These are phyloP conservation scores for Boletellus deceptivus DNA, from an alignment of 1,284 basidiomycete genomes.

Conservation along the genomic window DNA sequence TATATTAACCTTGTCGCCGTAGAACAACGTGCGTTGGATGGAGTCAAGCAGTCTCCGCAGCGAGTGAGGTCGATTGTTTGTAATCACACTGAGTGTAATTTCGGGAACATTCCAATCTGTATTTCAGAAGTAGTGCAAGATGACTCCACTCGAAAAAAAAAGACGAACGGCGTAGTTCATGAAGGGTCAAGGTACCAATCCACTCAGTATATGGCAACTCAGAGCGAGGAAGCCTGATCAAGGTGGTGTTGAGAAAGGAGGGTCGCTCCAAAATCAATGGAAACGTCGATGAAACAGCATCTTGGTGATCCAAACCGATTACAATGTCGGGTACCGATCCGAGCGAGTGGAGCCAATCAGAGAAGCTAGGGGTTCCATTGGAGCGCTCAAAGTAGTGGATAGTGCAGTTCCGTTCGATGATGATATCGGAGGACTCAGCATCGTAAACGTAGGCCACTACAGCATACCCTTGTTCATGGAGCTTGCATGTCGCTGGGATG, in stretches of 20 bases:
- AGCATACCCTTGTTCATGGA: slow-evolving; percentile 38
- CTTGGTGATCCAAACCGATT: slow-evolving; percentile 33
- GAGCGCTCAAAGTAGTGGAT: slow-evolving; percentile 20
- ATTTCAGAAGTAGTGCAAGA: slow-evolving; percentile 5
- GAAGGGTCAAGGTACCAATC: slow-evolving; percentile 57
- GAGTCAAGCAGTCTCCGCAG: slow-evolving; percentile 65
- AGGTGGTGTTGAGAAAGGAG: slow-evolving; percentile 26
- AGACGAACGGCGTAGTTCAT: slow-evolving; percentile 38
- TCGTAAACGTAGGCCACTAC: slow-evolving; percentile 38
- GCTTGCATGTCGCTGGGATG: slow-evolving; percentile 44
- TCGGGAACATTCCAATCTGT: slow-evolving; percentile 72
- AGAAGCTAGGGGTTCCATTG: slow-evolving; percentile 9
- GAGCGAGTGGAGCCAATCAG: slow-evolving; percentile 21
- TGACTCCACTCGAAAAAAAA: neutral
- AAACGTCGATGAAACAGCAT: slow-evolving; percentile 21
- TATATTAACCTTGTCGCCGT: slow-evolving; percentile 62
- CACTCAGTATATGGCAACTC: slow-evolving; percentile 60
- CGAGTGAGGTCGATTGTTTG: slow-evolving; percentile 72
- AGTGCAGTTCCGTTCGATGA: slow-evolving; percentile 16
- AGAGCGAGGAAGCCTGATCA: slow-evolving; percentile 49
- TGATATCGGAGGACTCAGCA: slow-evolving; percentile 1
- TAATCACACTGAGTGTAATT: slow-evolving; percentile 71
- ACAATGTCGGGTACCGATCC: slow-evolving; percentile 32
- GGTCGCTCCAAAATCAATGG: slow-evolving; percentile 18
- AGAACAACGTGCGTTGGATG: slow-evolving; percentile 57